phyloP scores from a whole-genome alignment of 352 stramenopile species.

The Phytophthora colocasiae region DNA sequence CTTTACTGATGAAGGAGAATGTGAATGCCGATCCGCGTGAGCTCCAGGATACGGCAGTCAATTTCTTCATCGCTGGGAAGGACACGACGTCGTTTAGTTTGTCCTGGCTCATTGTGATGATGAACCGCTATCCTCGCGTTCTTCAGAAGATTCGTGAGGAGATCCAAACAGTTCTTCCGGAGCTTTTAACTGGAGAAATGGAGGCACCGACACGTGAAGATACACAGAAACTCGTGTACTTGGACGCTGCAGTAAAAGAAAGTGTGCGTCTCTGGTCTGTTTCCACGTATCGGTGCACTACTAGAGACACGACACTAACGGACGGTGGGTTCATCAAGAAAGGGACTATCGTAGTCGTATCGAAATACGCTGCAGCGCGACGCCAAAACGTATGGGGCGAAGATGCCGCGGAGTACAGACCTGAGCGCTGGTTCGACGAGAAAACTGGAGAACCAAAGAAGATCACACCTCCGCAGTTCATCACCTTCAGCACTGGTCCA shows the following conservation, averaged over 20 bases:
- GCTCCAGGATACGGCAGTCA: conserved; percentile 66
- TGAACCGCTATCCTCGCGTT: conserved; percentile 56
- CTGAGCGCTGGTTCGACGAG: conserved; percentile 64
- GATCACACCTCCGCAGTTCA: conserved; percentile 50
- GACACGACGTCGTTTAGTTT: conserved; percentile 65
- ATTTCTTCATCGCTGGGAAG: conserved; percentile 64
- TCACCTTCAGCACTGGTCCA: conserved; percentile 57
- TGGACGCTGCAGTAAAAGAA: conserved; percentile 71
- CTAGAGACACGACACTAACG: conserved; percentile 49
- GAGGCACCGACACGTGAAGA: conserved; percentile 46
- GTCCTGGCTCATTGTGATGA: conserved; percentile 65
- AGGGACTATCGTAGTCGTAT: conserved; percentile 54
- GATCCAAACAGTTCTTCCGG: conserved; percentile 34
- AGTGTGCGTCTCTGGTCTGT: conserved; percentile 59
- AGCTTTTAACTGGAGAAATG: conserved; percentile 33
- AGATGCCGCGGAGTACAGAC: conserved; percentile 45
- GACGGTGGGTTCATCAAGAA: conserved; percentile 60
- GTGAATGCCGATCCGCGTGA: conserved; percentile 33
- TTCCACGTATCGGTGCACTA: conserved; percentile 20
- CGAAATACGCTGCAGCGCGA: conserved; percentile 53
- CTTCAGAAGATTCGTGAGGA: conserved; percentile 48
- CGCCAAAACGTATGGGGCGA: conserved; percentile 54
- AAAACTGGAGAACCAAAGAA: conserved; percentile 34
- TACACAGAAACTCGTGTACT: conserved; percentile 59
- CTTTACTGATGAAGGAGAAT: conserved; percentile 14